phyloP scores from a whole-genome alignment of 257 asterid genomes.

The Solanum pennellii region DNA sequence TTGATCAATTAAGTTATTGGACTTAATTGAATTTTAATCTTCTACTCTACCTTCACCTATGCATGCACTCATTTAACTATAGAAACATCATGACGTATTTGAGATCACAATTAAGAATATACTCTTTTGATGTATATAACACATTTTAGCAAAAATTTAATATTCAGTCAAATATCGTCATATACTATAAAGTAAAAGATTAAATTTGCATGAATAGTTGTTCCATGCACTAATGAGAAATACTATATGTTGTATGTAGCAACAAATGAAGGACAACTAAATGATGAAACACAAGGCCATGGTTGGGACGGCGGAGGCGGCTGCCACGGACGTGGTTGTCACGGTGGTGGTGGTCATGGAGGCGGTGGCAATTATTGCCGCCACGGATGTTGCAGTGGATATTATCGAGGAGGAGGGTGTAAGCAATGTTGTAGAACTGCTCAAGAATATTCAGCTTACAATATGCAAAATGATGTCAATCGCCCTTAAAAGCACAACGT shows the following conservation, averaged over 20 bases:
- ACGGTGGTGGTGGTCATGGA: not conserved
- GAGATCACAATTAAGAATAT: fast-evolving
- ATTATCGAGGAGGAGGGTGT: not conserved
- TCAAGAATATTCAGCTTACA: not conserved
- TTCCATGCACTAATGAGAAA: not conserved
- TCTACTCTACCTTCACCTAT: not conserved
- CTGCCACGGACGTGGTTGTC: not conserved
- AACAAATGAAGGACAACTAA: not conserved
- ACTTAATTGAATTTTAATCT: too few relatives aligned
- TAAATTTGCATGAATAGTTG: too few relatives aligned
- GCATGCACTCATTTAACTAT: not conserved
- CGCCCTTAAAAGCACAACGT: not conserved
- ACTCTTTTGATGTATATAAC: too few relatives aligned
- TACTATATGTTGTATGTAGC: not conserved
- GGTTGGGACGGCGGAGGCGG: not conserved
- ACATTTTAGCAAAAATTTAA: too few relatives aligned
- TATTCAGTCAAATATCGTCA: not conserved
- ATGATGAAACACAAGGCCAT: not conserved
- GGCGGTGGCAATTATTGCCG: not conserved
- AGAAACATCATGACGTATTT: too few relatives aligned
- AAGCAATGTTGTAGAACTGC: not conserved
- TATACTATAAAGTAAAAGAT: not conserved
- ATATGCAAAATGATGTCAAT: not conserved
- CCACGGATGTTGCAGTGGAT: not conserved
- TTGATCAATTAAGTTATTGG: not conserved